Conservation (phyloP, 768 basidiomycete species). For the Psilocybe tampanensis region DNA sequence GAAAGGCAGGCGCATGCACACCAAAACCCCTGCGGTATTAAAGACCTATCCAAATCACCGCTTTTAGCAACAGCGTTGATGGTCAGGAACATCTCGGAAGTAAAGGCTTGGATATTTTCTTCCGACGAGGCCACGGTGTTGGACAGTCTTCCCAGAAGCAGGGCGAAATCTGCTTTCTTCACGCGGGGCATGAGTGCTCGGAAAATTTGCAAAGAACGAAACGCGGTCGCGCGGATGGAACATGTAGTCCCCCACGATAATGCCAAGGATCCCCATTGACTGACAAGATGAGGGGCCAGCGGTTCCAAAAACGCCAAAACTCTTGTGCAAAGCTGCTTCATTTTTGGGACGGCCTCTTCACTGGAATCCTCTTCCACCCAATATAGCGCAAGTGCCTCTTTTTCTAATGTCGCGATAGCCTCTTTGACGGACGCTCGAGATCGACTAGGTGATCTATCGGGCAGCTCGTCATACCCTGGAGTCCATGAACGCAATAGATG, state of each 20-base stretch:
- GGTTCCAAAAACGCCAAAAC: slow-evolving; percentile 71
- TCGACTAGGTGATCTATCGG: slow-evolving; percentile 55
- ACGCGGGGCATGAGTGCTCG: slow-evolving; percentile 76
- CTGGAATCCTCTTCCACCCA: slow-evolving; percentile 75
- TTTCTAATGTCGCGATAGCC: slow-evolving; percentile 56
- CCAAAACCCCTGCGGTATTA: slow-evolving; percentile 90
- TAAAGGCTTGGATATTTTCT: slow-evolving; percentile 78
- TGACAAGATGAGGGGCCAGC: slow-evolving; percentile 65
- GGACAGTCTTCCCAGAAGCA: slow-evolving; percentile 80
- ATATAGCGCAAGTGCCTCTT: slow-evolving; percentile 55
- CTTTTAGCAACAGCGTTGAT: slow-evolving; percentile 63
- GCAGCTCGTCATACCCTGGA: slow-evolving; percentile 74
- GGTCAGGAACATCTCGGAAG: slow-evolving; percentile 79
- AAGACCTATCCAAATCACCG: slow-evolving; percentile 55
- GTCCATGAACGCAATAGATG: slow-evolving; percentile 83
- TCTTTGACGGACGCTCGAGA: slow-evolving; percentile 51
- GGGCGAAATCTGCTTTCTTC: slow-evolving; percentile 71
- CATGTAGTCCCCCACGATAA: slow-evolving; percentile 86
- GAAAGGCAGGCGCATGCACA: slow-evolving; percentile 77
- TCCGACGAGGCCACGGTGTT: slow-evolving; percentile 81
- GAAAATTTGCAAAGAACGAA: slow-evolving; percentile 90
- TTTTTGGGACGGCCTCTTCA: slow-evolving; percentile 60
- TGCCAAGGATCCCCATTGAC: slow-evolving; percentile 80
- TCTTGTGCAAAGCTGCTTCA: slow-evolving; percentile 67
- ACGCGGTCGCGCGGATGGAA: slow-evolving; percentile 82